These are phyloP conservation scores for Aspergillus sclerotiicarbonarius DNA, from an alignment of 495 filamentous ascomycete genomes.

Conservation along the genomic window DNA sequence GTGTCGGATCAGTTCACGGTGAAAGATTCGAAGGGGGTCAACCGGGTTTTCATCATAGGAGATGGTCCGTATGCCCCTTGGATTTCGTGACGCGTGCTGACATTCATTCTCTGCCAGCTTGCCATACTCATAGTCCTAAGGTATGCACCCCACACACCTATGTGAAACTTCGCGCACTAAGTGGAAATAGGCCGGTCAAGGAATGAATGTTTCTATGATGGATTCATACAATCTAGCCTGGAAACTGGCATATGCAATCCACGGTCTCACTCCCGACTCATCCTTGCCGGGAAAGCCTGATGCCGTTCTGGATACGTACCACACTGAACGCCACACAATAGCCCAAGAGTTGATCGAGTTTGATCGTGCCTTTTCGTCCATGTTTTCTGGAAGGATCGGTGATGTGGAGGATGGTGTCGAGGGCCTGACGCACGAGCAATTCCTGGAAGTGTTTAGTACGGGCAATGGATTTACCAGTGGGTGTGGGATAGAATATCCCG, in stretches of 20 bases:
- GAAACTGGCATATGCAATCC: slow-evolving; percentile 74
- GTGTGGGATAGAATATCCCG: slow-evolving; percentile 46
- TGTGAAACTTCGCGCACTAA: not conserved
- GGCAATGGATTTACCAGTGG: slow-evolving; percentile 49
- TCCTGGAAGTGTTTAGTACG: slow-evolving; percentile 48
- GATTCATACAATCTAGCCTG: slow-evolving; percentile 81
- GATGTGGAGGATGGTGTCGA: slow-evolving; percentile 26
- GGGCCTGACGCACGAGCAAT: slow-evolving; percentile 50
- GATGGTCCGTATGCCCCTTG: slow-evolving; percentile 44
- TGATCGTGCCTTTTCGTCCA: slow-evolving; percentile 57
- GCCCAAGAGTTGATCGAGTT: slow-evolving; percentile 74
- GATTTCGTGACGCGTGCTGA: not conserved
- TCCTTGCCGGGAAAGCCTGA: slow-evolving; percentile 37
- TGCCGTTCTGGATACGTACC: slow-evolving; percentile 66
- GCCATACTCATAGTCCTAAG: slow-evolving; percentile 69
- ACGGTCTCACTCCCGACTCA: slow-evolving; percentile 49
- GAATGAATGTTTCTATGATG: slow-evolving; percentile 87
- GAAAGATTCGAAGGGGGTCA: slow-evolving; percentile 45
- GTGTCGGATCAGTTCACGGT: slow-evolving; percentile 65
- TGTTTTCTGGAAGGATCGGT: slow-evolving; percentile 50
- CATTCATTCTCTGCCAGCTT: slow-evolving; percentile 23
- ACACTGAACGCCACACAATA: slow-evolving; percentile 63
- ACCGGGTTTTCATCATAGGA: slow-evolving; percentile 65
- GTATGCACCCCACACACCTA: slow-evolving; percentile 25
- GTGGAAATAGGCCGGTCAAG: slow-evolving; percentile 69